These are phyloP conservation scores for Cordyceps farinosa DNA, from an alignment of 2,329 filamentous ascomycete genomes.

Conservation along the genomic window DNA sequence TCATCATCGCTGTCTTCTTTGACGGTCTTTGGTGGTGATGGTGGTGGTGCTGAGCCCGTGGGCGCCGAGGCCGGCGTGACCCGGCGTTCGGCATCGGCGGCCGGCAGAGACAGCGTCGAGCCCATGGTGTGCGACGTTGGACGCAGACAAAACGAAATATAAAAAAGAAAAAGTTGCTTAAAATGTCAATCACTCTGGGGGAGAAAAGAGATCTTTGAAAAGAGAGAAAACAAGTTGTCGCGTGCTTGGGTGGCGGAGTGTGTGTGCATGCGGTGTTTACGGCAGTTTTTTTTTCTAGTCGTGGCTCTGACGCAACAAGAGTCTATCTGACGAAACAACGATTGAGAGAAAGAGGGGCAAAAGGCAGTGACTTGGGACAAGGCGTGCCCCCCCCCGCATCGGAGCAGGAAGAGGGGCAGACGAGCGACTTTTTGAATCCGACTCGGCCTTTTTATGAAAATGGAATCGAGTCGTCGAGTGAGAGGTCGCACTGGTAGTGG, in stretches of 20 bases:
- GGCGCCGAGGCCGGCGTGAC: constrained; percentile 10
- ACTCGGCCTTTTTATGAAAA: too few relatives aligned
- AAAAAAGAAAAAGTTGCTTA: background rate
- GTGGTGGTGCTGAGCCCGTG: background rate
- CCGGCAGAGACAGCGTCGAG: constrained; percentile 10
- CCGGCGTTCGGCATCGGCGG: constrained; percentile 8
- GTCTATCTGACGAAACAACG: constrained; percentile 7
- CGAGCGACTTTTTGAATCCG: too few relatives aligned
- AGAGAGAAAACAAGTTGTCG: background rate
- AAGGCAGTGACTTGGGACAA: background rate
- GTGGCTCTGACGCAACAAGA: constrained; percentile 5
- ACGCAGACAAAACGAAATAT: background rate
- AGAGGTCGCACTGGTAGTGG: too few relatives aligned
- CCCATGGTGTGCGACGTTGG: constrained; percentile 4
- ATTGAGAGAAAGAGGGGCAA: constrained; percentile 2
- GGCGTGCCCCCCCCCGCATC: too few relatives aligned
- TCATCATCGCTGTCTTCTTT: background rate
- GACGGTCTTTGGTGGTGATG: background rate
- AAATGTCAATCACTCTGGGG: background rate
- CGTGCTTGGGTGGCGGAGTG: constrained; percentile 11
- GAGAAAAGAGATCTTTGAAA: background rate
- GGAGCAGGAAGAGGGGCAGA: background rate
- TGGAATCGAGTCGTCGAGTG: too few relatives aligned
- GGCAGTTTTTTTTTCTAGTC: constrained; percentile 2
- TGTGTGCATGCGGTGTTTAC: constrained; percentile 10